A percentile compares a stretch with the other conserved stretches of the same genome.
Evolutionary conservation across 1,284 basidiomycete genomes (phyloP).

Genomic region (Volvariella volvacea): DNA sequence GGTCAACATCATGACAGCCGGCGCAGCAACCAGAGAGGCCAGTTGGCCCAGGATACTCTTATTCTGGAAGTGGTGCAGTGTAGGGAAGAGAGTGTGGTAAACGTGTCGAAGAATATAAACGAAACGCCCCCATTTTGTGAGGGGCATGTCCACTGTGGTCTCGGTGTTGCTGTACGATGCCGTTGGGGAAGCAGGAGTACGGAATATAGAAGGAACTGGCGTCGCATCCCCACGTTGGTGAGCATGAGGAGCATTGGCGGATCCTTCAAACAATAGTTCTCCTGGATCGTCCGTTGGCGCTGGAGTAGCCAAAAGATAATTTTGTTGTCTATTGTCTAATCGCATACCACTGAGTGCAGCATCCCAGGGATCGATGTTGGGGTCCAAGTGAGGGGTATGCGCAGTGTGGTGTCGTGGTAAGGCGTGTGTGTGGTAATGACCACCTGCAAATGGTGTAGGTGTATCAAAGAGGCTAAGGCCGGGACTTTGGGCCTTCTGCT

Average conservation of each 20-base stretch:
- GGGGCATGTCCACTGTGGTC: conserved; percentile 34
- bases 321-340: conserved; percentile 37
- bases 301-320: conserved; percentile 16
- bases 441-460: conserved; percentile 67
- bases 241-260: conserved; percentile 2
- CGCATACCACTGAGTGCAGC: conserved; percentile 36
- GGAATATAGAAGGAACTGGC: conserved; percentile 45
- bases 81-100: conserved; percentile 77
- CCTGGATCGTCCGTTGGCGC: conserved; percentile 17
- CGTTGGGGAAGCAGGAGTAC: conserved; percentile 50
- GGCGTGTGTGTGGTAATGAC: conserved; percentile 53
- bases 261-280: conserved; percentile 9
- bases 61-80: conserved; percentile 67
- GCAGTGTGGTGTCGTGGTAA: conserved; percentile 23
- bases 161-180: conserved; percentile 24
- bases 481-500: conserved; percentile 51
- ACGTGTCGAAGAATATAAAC: conserved; percentile 32
- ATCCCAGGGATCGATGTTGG: conserved; percentile 29
- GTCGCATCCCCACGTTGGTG: conserved; percentile 10
- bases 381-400: conserved; percentile 14
- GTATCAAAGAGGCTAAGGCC: conserved; percentile 61
- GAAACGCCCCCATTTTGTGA: conserved; percentile 34
- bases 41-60: conserved; percentile 73
- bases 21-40: conserved; percentile 77
- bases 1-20: conserved; percentile 82